These are phyloP conservation scores for Pseudogymnoascus sp. DNA, from an alignment of 2,329 filamentous ascomycete genomes.

Conservation along the genomic window DNA sequence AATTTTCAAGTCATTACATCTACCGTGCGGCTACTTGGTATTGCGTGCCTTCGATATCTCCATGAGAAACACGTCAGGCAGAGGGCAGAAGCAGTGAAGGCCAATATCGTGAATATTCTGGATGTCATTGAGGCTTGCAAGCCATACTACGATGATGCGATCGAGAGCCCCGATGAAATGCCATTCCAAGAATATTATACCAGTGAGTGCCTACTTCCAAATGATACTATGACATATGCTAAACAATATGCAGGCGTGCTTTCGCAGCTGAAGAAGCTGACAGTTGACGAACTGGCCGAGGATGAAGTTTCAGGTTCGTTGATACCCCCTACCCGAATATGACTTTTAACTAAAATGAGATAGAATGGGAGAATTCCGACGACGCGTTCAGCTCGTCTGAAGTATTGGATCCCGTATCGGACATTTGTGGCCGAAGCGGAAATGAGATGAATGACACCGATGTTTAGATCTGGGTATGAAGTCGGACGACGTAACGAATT, in stretches of 20 bases:
- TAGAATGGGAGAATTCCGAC: conserved; percentile 29
- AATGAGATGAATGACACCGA: conserved; percentile 34
- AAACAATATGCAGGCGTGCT: conserved; percentile 21
- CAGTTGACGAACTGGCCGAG: conserved; percentile 29
- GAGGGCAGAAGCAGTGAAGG: conserved; percentile 21
- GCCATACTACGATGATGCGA: conserved; percentile 19
- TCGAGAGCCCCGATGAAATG: conserved; percentile 15
- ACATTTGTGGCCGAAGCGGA: conserved; percentile 36
- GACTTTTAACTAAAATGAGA: conserved; percentile 8
- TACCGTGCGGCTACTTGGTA: conserved; percentile 20
- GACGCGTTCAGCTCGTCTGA: conserved; percentile 34
- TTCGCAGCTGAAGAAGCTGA: conserved; percentile 22
- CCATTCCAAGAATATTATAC: conserved; percentile 11
- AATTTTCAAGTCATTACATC: conserved; percentile 14
- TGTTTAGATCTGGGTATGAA: conserved; percentile 15
- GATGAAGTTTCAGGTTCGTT: conserved; percentile 31
- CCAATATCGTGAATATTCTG: conserved; percentile 21
- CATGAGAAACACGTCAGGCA: conserved; percentile 22
- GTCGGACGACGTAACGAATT: neutral
- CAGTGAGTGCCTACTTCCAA: conserved; percentile 17
- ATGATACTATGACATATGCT: conserved; percentile 2
- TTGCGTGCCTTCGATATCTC: conserved; percentile 25
- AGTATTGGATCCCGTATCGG: conserved; percentile 42
- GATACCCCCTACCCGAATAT: neutral
- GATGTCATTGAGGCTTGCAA: conserved; percentile 20